Conservation (phyloP, 1,139 yeast genomes). For the Protomyces macrosporus region DNA sequence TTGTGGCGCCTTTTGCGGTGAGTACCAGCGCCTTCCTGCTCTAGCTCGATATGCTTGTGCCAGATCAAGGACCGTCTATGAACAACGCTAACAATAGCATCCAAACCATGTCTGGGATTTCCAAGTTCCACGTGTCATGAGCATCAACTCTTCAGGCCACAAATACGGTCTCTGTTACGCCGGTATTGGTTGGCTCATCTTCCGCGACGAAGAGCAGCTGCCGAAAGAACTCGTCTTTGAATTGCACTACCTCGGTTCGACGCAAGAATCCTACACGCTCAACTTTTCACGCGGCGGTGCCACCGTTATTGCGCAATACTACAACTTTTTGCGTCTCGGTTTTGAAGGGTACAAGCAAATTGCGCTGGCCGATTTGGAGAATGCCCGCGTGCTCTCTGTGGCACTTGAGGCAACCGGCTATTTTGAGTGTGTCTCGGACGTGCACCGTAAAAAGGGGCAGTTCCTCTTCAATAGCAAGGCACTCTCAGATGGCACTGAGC, state of each 20-base stretch:
- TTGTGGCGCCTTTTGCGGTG: slow-evolving; percentile 39
- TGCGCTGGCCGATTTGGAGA: slow-evolving; percentile 58
- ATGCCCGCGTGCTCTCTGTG: slow-evolving; percentile 63
- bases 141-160: slow-evolving; percentile 84
- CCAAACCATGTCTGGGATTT: slow-evolving; percentile 53
- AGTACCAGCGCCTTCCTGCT: no score
- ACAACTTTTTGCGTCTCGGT: slow-evolving; percentile 67
- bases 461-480: slow-evolving; percentile 21
- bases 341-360: slow-evolving; percentile 60
- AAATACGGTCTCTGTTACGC: slow-evolving; percentile 79
- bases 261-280: slow-evolving; percentile 75
- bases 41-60: no score
- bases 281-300: slow-evolving; percentile 91
- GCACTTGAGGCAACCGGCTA: slow-evolving; percentile 61
- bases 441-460: slow-evolving; percentile 40
- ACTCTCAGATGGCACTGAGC: slow-evolving; percentile 27
- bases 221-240: slow-evolving; percentile 72
- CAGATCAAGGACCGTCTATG: no score
- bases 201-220: slow-evolving; percentile 61
- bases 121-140: slow-evolving; percentile 64
- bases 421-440: slow-evolving; percentile 62
- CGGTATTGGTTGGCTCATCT: slow-evolving; percentile 88
- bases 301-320: slow-evolving; percentile 85
- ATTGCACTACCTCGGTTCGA: slow-evolving; percentile 79
- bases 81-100: neutral